Evolutionary conservation across 768 basidiomycete genomes (phyloP), one percentile per base, ranked within the genome.

Genomic region (Suillus placidus): DNA sequence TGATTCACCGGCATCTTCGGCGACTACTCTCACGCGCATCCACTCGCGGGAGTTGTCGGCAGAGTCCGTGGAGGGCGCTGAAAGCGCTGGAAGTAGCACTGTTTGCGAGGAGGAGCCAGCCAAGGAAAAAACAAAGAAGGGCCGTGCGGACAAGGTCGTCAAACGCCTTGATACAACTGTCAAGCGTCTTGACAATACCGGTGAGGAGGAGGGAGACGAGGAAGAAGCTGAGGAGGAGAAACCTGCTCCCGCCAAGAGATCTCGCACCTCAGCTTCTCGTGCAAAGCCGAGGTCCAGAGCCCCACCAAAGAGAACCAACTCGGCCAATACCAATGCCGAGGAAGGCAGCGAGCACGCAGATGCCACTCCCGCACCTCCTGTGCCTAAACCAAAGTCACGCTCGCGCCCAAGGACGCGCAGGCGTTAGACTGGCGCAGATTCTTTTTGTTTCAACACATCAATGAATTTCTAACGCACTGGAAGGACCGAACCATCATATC

Each of bases 11-110:
- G 66, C 57, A 12, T 77, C 75, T 20, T 49, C 74, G 7, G 66
- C 71, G 42, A 76, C 75, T 23, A 76, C 75, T 7, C 71, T 77
- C 51, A 77, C 75, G 3, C 75, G 60, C 8, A 76, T 74, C 0
- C 57, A 70, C 0, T 76, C 74, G 37, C 71, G 75, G 2, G 67
- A 69, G 47, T 66, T 70, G 64, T 68, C 67, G 14, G 65, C 75
- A 63, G 76, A 74, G 60, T 74, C 74, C 40, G 43, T 74, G 54
- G 74, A 69, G 20, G 74, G 68, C 12, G 68, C 58, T 2, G 73
- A 73, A 60, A 78, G 75, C 4, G 75, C 72, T 16, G 78, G 77
- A 9, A 76, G 76, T 62, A 76, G 77, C 6, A 77, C 77, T 14
- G 76, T 76, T 14, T 77, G 76, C 61, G 40, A 77, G 51, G 76